A percentile compares a stretch with the other conserved stretches of the same genome.
Conservation (phyloP, 495 filamentous ascomycete species). For the Aspergillus steynii region DNA sequence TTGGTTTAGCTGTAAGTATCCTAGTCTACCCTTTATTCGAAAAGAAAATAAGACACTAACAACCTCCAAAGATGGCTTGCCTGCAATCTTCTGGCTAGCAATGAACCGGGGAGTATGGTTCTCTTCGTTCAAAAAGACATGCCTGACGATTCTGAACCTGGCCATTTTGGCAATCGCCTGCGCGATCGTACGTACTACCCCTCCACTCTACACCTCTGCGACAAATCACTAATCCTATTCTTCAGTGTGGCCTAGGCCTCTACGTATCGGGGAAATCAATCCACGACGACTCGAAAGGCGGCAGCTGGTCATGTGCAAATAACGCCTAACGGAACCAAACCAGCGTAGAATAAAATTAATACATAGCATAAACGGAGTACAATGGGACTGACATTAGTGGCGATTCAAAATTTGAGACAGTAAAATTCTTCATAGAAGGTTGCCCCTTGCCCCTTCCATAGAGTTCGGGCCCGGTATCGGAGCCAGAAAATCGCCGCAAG, state of each 20-base stretch:
- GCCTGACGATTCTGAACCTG: constrained; percentile 36
- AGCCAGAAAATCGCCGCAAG: neutral
- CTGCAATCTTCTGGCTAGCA: constrained; percentile 45
- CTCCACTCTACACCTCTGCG: neutral
- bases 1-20: constrained; percentile 39
- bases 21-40: neutral
- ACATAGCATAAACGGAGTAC: neutral
- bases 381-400: neutral
- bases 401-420: neutral
- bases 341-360: neutral
- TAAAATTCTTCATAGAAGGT: neutral
- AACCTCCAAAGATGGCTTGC: constrained; percentile 25
- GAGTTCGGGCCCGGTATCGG: neutral
- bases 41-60: neutral
- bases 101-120: constrained; percentile 37
- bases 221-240: neutral
- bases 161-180: constrained; percentile 33
- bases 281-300: constrained; percentile 34
- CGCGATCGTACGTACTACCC: constrained; percentile 30
- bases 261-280: constrained; percentile 46
- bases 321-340: constrained; percentile 21
- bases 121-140: constrained; percentile 30
- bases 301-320: constrained; percentile 46
- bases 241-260: constrained; percentile 44
- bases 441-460: neutral